Percentiles rank a stretch among this genome's conserved stretches.
Conservation (phyloP, 208 protist species). For the Trichomonas tenax region DNA sequence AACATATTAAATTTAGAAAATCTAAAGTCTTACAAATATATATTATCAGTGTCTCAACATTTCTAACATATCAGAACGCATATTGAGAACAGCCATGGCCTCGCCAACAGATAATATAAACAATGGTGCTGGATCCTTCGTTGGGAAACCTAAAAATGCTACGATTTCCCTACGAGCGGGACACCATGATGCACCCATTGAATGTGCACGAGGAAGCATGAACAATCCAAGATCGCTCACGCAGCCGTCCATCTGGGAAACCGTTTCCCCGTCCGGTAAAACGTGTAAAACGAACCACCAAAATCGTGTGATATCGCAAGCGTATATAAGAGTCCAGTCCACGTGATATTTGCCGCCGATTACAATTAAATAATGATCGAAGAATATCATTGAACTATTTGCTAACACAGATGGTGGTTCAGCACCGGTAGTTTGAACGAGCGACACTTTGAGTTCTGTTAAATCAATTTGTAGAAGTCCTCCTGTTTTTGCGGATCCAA, state of each 20-base stretch:
- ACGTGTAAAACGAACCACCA: constrained; percentile 10
- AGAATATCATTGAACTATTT: neutral
- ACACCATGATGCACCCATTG: neutral
- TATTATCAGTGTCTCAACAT: neutral
- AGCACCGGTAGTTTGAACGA: neutral
- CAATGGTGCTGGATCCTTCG: neutral
- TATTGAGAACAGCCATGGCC: neutral
- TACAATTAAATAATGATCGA: neutral
- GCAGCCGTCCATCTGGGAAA: neutral
- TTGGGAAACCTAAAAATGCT: neutral
- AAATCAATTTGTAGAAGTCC: neutral
- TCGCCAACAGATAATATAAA: neutral
- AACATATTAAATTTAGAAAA: neutral
- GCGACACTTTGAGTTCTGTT: neutral
- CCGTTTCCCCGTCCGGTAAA: neutral
- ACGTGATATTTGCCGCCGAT: neutral
- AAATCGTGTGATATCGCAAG: neutral
- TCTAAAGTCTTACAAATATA: neutral
- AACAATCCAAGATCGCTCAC: constrained; percentile 10
- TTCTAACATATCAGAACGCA: neutral
- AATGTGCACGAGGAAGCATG: neutral
- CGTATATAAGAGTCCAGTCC: neutral
- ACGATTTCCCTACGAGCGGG: neutral
- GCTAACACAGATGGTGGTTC: neutral
- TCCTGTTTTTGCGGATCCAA: neutral